These are phyloP conservation scores for Logfia minima DNA, from an alignment of 129 eudicot genomes.

Conservation along the genomic window DNA sequence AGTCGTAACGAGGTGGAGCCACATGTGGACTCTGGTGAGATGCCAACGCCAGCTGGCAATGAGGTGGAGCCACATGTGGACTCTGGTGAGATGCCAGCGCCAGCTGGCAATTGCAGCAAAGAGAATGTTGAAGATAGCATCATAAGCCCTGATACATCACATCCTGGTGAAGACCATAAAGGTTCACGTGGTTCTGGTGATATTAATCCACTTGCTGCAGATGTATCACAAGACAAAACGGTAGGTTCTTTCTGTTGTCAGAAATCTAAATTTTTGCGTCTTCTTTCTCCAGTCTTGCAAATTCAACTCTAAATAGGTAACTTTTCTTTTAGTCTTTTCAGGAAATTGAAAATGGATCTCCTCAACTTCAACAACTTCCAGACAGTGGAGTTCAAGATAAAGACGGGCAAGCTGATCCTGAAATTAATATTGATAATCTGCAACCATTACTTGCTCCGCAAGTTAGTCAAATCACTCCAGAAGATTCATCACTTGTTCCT, in stretches of 20 bases:
- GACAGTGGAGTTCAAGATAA: slow-evolving; percentile 27
- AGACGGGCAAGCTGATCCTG: slow-evolving; percentile 23
- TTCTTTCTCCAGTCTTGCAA: neutral
- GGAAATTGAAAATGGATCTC: slow-evolving; percentile 34
- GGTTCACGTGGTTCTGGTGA: slow-evolving; percentile 22
- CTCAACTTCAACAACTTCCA: slow-evolving; percentile 8
- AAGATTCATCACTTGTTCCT: slow-evolving; percentile 9
- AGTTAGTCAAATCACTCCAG: slow-evolving; percentile 20
- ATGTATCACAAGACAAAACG: slow-evolving; percentile 4
- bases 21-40: slow-evolving; percentile 11
- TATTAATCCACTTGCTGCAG: slow-evolving; percentile 10
- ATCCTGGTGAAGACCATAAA: slow-evolving; percentile 3
- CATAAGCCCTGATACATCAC: slow-evolving; percentile 20
- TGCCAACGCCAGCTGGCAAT: neutral
- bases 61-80: neutral
- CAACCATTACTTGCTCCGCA: slow-evolving; percentile 22
- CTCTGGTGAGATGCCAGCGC: slow-evolving; percentile 12
- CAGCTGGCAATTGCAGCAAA: slow-evolving; percentile 13
- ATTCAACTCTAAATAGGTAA: neutral
- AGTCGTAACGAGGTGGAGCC: slow-evolving; percentile 6
- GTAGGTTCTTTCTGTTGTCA: slow-evolving; percentile 16
- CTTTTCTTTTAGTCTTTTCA: slow-evolving; percentile 16
- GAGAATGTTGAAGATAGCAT: slow-evolving; percentile 21
- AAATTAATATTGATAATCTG: slow-evolving; percentile 9
- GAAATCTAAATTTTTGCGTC: neutral